Base-by-base conservation (phyloP, 2,329 filamentous ascomycete species). In the Monilinia fructicola region DNA sequence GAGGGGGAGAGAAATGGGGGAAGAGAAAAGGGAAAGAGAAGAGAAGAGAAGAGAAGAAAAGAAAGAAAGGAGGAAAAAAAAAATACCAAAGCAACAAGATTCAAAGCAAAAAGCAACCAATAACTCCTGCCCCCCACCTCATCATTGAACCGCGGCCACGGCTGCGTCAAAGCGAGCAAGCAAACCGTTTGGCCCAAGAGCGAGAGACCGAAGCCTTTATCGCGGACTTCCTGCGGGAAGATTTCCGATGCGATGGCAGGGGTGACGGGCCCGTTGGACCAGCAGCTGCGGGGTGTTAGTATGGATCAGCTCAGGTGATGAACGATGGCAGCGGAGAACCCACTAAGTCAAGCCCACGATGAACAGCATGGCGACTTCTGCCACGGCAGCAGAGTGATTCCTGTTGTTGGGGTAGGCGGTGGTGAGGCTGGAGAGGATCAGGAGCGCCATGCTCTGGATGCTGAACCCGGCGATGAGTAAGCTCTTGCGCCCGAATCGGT, bases 401-500 rank as follows among this genome's bases (percentile, higher is more conserved):
- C 70, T 67, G 67, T 79, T 78, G 50, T 74, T 67, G 1, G 78
- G 78, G 63, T 76, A 80, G 3, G 74, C 72, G 0, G 78, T 80
- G 0, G 78, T 78, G 18, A 80, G 71, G 40, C 73, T 76, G 6
- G 77, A 77, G 16, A 80, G 71, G 46, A 80, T 75, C 10, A 79
- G 68, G 1, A 79, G 70, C 9, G 78, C 77, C 0, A 75, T 31
- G 11, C 76, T 71, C 66, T 80, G 78, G 31, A 79, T 79, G 0
- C 74, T 62, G 64, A 80, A 80, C 73, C 89, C 89, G 40, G 87
- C 81, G 66, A 91, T 87, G 72, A 91, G 82, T 65, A 91, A 79
- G 79, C 88, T 87, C 71, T 88, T 88, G 54, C 89, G 84, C 42
- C 89, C 89, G 71, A 88, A 91, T 60, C 87, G 83, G 75, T 91